Conservation (phyloP, 2,329 filamentous ascomycete species). For the Microsporum ferrugineum region DNA sequence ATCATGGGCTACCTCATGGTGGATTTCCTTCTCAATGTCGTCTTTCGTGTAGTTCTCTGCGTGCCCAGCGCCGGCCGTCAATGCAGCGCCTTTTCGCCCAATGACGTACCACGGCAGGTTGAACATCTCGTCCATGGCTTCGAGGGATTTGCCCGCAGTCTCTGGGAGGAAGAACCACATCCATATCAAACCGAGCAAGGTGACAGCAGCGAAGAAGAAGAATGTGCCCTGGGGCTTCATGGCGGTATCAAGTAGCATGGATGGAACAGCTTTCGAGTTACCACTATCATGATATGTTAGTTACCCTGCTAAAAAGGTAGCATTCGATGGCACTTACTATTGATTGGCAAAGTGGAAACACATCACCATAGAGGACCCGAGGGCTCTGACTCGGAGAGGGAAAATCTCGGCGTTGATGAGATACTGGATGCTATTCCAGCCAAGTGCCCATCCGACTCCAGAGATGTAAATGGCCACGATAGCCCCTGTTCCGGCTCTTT, state of each 20-base stretch:
- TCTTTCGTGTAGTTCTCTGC: neutral
- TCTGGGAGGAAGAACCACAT: constrained; percentile 61
- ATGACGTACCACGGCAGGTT: constrained; percentile 15
- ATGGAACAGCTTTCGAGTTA: constrained; percentile 22
- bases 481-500: constrained; percentile 28
- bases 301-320: neutral
- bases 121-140: constrained; percentile 16
- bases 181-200: constrained; percentile 54
- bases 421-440: constrained; percentile 39
- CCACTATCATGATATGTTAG: constrained; percentile 9
- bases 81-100: constrained; percentile 12
- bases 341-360: constrained; percentile 33
- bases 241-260: constrained; percentile 38
- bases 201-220: constrained; percentile 61
- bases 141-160: constrained; percentile 46
- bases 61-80: constrained; percentile 9
- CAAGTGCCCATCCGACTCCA: constrained; percentile 38
- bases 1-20: neutral
- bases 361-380: constrained; percentile 35
- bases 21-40: neutral
- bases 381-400: constrained; percentile 32
- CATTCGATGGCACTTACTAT: constrained; percentile 14
- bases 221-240: constrained; percentile 54
- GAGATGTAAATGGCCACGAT: constrained; percentile 37
- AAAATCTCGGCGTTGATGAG: constrained; percentile 38